Evolutionary conservation across 495 filamentous ascomycete species (phyloP).

Genomic region (Cercophora newfieldiana): DNA sequence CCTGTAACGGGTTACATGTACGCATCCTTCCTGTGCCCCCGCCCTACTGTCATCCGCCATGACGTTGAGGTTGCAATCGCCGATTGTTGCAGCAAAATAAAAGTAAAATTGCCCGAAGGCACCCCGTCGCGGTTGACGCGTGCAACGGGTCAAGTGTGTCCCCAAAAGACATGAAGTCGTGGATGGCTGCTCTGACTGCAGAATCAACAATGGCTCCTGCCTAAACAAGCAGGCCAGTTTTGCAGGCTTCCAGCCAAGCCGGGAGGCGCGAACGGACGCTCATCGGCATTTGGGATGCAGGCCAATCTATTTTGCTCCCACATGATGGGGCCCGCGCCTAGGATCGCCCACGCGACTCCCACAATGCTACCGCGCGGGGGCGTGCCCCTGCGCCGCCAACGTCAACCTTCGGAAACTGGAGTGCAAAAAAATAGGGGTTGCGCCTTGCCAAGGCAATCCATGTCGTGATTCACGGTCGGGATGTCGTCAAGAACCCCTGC

Average conservation of each 20-base stretch:
- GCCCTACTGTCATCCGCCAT: not conserved
- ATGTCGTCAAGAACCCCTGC: not conserved
- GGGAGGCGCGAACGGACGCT: not conserved
- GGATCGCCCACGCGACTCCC: not conserved
- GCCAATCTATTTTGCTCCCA: not conserved
- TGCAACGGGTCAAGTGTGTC: not conserved
- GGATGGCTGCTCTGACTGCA: not conserved
- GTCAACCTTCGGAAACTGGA: not conserved
- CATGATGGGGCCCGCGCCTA: not conserved
- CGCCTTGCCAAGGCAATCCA: not conserved
- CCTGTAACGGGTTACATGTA: not conserved
- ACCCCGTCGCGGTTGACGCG: not conserved
- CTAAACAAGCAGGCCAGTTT: constrained; percentile 16
- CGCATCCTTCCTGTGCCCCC: no score
- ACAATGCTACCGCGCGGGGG: not conserved
- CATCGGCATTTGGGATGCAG: not conserved
- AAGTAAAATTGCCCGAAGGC: not conserved
- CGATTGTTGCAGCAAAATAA: not conserved
- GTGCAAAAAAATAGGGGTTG: not conserved
- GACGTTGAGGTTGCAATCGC: not conserved
- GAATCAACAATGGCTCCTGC: constrained; percentile 7
- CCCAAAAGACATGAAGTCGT: not conserved
- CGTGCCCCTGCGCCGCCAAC: not conserved
- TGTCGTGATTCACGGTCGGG: not conserved
- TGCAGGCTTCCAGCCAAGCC: not conserved